These are phyloP conservation scores for Canavalia ensiformis DNA, from an alignment of 306 rosid species.

Conservation along the genomic window DNA sequence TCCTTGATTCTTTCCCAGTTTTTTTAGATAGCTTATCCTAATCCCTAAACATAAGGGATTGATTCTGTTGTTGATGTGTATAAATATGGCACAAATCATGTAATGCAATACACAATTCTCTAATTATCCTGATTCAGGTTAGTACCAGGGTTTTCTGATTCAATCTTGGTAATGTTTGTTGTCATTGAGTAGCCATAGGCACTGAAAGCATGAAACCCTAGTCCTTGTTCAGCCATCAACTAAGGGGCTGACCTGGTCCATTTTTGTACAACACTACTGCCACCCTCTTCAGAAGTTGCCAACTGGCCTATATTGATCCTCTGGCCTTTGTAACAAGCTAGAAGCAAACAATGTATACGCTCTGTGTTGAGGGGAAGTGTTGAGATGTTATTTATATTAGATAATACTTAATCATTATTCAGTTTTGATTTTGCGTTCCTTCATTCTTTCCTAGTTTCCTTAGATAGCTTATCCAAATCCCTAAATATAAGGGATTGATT, in stretches of 20 bases:
- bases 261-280: too few species aligned
- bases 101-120: not conserved
- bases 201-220: too few species aligned
- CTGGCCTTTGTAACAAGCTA: too few species aligned
- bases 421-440: not conserved
- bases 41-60: constrained; percentile 4
- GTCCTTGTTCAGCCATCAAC: too few species aligned
- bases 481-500: not conserved
- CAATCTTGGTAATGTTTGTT: too few species aligned
- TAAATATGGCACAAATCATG: not conserved
- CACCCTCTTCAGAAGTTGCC: too few species aligned
- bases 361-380: not conserved
- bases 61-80: not conserved
- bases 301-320: too few species aligned
- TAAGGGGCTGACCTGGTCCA: too few species aligned
- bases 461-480: not conserved
- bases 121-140: not conserved
- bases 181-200: too few species aligned
- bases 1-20: not conserved
- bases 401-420: too few species aligned
- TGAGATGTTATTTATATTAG: not conserved
- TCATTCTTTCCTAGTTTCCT: not conserved
- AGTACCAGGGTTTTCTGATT: too few species aligned
- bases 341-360: too few species aligned
- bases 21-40: not conserved